Evolutionary conservation across 176 grass and related monocot genomes (phyloP), one percentile per base, ranked within the genome.

Genomic region (Puccinellia tenuiflora): DNA sequence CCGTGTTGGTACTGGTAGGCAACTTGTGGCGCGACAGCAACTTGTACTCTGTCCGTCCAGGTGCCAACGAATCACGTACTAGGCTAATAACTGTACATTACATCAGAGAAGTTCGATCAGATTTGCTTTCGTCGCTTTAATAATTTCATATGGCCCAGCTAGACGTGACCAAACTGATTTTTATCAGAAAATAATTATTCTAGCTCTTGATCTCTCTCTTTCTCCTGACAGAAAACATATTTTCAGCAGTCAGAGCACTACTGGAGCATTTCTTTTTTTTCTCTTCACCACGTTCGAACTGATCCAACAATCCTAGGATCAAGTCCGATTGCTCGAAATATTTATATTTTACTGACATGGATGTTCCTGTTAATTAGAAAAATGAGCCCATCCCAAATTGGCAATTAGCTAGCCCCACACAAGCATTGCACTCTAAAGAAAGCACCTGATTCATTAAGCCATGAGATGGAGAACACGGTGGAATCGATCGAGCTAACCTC

Each of bases 401-500:
- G 35, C 34, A 9, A 21, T 1, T 68, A 40, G 31, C 8, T 69
- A 69, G 34, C 28, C 16, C 15, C 15, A 2, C 13, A 60, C 64
- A 43, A 24, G 67, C 42, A 73, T 73, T 73, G 40, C 25, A 48
- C 24, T 30, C 42, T 14, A 24, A 42, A 28, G 39, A 72, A 73
- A 48, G 40, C 25, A 72, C 7, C 42, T 18, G 6, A 26, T 46
- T 47, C 12, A 42, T 70, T 17, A 38, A 68, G 13, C 40, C 8
- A 72, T 26, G 3, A 29, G 14, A 45, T 26, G 45, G 33, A 4
- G 31, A 45, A 70, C 39, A 10, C 6, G 24, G 25, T 47, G 7
- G 40, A 29, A 72, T 29, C 21, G 7, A 72, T 29, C 21, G 7
- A 70, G 68, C 76, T 39, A n/a, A 92, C 87, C 85, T 94, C 92